These are phyloP conservation scores for Colletotrichum eremochloae DNA, from an alignment of 2,329 filamentous ascomycete genomes.

Conservation along the genomic window DNA sequence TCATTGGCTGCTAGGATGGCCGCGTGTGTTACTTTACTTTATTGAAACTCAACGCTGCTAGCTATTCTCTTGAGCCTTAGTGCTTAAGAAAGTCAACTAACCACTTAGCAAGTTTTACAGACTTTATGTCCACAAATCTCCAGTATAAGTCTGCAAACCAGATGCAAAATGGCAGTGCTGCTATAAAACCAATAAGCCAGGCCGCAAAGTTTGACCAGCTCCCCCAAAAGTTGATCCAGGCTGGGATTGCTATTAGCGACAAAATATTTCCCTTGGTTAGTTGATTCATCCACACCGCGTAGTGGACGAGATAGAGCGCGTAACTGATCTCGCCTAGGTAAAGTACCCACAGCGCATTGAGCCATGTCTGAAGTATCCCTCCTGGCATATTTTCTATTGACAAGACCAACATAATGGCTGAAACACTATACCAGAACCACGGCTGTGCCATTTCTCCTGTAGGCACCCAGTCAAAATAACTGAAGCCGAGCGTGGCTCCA, in stretches of 20 bases:
- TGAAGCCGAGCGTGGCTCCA: background rate
- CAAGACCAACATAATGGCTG: background rate
- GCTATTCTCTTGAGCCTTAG: too few species aligned
- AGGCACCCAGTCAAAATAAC: background rate
- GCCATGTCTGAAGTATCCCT: background rate
- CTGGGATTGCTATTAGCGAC: too few species aligned
- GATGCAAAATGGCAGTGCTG: background rate
- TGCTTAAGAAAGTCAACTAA: too few species aligned
- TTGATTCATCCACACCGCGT: background rate
- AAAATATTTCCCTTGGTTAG: background rate
- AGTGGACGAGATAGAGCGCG: conserved; percentile 4
- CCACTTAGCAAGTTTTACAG: background rate
- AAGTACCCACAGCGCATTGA: background rate
- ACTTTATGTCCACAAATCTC: background rate
- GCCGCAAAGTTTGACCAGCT: background rate
- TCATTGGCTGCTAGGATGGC: too few species aligned
- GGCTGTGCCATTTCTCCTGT: background rate
- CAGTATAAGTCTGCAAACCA: background rate
- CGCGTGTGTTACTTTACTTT: too few species aligned
- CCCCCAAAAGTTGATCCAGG: background rate
- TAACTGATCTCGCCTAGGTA: conserved; percentile 8
- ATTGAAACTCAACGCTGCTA: too few species aligned
- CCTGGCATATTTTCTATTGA: background rate
- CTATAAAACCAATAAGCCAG: background rate
- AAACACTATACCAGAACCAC: background rate